phyloP scores from a whole-genome alignment of 352 stramenopile species.

The Phytophthora tubulina region DNA sequence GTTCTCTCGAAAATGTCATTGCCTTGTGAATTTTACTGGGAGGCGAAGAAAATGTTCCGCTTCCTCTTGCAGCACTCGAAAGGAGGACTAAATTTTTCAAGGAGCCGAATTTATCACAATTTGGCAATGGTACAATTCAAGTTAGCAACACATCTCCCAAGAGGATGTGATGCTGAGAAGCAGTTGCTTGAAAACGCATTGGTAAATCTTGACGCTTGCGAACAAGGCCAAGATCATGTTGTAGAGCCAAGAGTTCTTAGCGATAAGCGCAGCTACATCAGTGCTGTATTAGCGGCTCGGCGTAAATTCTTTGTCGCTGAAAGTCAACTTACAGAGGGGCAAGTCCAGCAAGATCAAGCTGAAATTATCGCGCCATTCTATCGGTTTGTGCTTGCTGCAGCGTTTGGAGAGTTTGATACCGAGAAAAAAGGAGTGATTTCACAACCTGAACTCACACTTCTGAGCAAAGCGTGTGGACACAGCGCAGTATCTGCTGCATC shows the following conservation, averaged over 20 bases:
- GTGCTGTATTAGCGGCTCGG: conserved; percentile 48
- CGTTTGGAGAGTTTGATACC: conserved; percentile 59
- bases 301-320: conserved; percentile 73
- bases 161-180: conserved; percentile 60
- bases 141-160: conserved; percentile 60
- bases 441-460: conserved; percentile 40
- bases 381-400: conserved; percentile 64
- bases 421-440: conserved; percentile 43
- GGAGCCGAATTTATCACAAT: conserved; percentile 42
- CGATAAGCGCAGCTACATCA: conserved; percentile 53
- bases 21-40: conserved; percentile 63
- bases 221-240: conserved; percentile 11
- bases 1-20: conserved; percentile 55
- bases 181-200: conserved; percentile 58
- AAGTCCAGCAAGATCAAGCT: conserved; percentile 30
- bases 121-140: conserved; percentile 66
- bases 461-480: conserved; percentile 60
- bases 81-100: conserved; percentile 26
- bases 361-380: conserved; percentile 70
- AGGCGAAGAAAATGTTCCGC: conserved; percentile 61
- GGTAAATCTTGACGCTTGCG: conserved; percentile 43
- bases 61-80: conserved; percentile 45
- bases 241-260: conserved; percentile 3
- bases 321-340: too few species aligned
- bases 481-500: conserved; percentile 33